These are phyloP conservation scores for Sphagnurus paluster DNA, from an alignment of 1,284 basidiomycete species.

Conservation along the genomic window DNA sequence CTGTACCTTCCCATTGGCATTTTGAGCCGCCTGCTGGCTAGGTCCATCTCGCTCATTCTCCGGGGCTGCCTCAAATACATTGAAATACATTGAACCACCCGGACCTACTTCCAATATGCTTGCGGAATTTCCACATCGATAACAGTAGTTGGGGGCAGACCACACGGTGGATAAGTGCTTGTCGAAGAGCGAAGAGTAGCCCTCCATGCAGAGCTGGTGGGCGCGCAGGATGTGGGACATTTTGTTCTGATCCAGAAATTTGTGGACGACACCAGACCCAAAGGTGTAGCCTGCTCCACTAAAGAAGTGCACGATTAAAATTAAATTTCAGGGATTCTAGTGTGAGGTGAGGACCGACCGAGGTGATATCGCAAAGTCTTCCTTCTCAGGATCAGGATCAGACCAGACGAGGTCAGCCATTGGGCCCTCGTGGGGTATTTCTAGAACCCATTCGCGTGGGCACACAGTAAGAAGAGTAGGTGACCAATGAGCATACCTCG, in stretches of 20 bases:
- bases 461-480: constrained; percentile 19
- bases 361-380: constrained; percentile 98
- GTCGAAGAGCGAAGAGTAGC: constrained; percentile 93
- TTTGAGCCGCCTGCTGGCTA: constrained; percentile 69
- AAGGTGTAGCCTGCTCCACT: constrained; percentile 99
- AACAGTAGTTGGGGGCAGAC: constrained; percentile 99
- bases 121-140: constrained; percentile 96
- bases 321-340: constrained; percentile 15
- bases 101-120: constrained; percentile 96
- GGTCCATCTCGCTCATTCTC: constrained; percentile 93
- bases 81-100: constrained; percentile 89
- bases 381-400: constrained; percentile 98
- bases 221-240: constrained; percentile 98
- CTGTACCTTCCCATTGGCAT: constrained; percentile 65
- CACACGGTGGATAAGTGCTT: constrained; percentile 96
- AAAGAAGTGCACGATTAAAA: constrained; percentile 20
- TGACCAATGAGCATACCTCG: constrained; percentile 56
- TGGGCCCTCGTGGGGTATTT: constrained; percentile 99
- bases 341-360: constrained; percentile 54
- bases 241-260: constrained; percentile 91
- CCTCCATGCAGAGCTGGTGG: constrained; percentile 99
- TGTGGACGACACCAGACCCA: constrained; percentile 97
- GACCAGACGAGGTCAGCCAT: constrained; percentile 99
- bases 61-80: constrained; percentile 97
- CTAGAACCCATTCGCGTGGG: constrained; percentile 41